Base-by-base conservation (phyloP, 768 basidiomycete species). In the Amanita pallidorosea region DNA sequence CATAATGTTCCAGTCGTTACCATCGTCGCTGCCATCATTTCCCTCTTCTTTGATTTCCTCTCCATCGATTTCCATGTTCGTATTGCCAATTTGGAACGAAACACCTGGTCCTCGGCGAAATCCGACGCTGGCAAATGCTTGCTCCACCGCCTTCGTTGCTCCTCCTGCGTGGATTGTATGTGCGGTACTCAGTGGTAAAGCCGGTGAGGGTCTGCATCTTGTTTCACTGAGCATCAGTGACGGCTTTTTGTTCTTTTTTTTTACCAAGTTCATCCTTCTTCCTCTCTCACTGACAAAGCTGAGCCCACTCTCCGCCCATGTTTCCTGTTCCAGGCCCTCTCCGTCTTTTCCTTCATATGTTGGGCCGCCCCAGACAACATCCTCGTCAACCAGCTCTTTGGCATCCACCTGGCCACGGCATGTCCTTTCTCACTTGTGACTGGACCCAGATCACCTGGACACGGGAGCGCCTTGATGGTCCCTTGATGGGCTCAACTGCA, bases 401-500 rank as follows among this genome's bases (percentile, higher is more conserved):
- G 95, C 40, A 78, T 90, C 9, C 67, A 67, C 46, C 80, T 1
- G 95, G 95, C 0, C 65, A 94, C 38, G 95, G 95, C 8, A 84
- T 96, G 85, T 83, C 89, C 49, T 48, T 94, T 48, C 58, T 97
- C 53, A 96, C 93, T 2, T 96, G 96, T 64, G 95, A 98, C 67
- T 98, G 95, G 95, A 75, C 71, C n/a, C 68, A 74, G 61, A 74
- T 76, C 53, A 68, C 65, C 51, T 76, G 74, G 73, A 74, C 74
- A 54, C n/a, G 73, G 73, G 5, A 74, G 72, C 65, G 73, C 74
- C 12, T 60, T 76, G 55, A 75, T 76, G 73, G 75, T 83, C 37
- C 96, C 95, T 2, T 99, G 95, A 95, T 98, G 95, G 95, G 96
- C 94, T 1, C 79, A 90, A 64, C 87, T 85, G 25, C 93, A 98